Conservation (phyloP, 1,284 basidiomycete species). For the Trametes polyzona region DNA sequence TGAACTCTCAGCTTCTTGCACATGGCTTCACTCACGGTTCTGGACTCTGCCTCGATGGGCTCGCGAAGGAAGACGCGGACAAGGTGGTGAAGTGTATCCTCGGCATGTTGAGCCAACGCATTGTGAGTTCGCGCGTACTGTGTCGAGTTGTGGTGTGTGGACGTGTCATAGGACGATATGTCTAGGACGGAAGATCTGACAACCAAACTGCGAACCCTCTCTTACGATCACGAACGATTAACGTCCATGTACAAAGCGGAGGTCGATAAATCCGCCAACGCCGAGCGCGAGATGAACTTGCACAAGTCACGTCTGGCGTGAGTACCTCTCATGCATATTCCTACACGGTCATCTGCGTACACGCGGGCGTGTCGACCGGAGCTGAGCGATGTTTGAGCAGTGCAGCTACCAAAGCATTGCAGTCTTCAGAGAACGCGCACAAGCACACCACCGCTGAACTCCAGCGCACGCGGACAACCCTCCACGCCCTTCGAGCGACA, state of each 20-base stretch:
- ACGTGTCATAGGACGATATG: slow-evolving; percentile 72
- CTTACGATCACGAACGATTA: slow-evolving; percentile 85
- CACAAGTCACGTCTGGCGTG: slow-evolving; percentile 74
- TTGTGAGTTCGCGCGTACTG: slow-evolving; percentile 55
- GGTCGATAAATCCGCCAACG: slow-evolving; percentile 61
- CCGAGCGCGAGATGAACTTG: slow-evolving; percentile 74
- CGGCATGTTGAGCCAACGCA: slow-evolving; percentile 76
- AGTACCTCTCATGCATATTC: slow-evolving; percentile 34
- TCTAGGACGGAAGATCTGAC: slow-evolving; percentile 76
- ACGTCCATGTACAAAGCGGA: slow-evolving; percentile 61
- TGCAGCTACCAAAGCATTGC: slow-evolving; percentile 54
- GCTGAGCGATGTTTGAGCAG: slow-evolving; percentile 40
- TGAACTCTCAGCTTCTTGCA: slow-evolving; percentile 78
- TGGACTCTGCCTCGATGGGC: slow-evolving; percentile 65
- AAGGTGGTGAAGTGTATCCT: slow-evolving; percentile 75
- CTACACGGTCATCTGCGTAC: neutral
- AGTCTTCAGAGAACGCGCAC: slow-evolving; percentile 63
- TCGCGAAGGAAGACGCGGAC: slow-evolving; percentile 64
- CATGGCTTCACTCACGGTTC: slow-evolving; percentile 76
- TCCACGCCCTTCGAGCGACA: slow-evolving; percentile 68
- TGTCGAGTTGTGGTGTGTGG: neutral
- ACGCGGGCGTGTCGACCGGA: neutral
- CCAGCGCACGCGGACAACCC: slow-evolving; percentile 62
- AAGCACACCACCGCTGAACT: slow-evolving; percentile 71
- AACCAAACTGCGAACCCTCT: slow-evolving; percentile 75